Conservation (phyloP, 2,329 filamentous ascomycete genomes). For the Exutisphaerella laricina region DNA sequence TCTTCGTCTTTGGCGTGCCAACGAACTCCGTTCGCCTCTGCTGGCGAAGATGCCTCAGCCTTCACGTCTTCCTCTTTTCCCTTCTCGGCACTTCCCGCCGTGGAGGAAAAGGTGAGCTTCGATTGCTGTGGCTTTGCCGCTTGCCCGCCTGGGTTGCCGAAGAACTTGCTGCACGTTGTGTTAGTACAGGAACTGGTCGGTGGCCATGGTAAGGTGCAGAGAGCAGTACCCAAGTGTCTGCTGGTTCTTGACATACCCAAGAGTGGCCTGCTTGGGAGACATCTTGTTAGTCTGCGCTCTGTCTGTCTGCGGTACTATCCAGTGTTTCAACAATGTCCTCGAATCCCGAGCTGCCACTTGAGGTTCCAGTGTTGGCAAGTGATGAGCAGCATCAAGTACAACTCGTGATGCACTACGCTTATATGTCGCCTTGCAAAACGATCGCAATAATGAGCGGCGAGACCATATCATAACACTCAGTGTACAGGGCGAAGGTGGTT, state of each 20-base stretch:
- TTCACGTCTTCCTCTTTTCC: constrained; percentile 16
- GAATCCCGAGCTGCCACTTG: constrained; percentile 12
- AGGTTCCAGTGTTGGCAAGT: constrained; percentile 13
- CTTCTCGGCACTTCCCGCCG: constrained; percentile 22
- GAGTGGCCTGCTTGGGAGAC: constrained; percentile 65
- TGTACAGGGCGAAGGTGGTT: neutral
- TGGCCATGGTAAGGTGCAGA: neutral
- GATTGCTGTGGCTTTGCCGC: constrained; percentile 64
- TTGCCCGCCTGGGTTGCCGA: constrained; percentile 59
- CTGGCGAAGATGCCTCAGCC: constrained; percentile 9
- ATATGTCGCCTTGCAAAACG: constrained; percentile 13
- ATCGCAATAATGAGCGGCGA: constrained; percentile 16
- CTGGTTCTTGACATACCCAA: constrained; percentile 82
- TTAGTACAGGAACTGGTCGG: neutral
- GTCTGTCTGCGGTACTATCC: constrained; percentile 7
- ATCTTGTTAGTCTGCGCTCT: constrained; percentile 29
- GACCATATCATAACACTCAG: constrained; percentile 22
- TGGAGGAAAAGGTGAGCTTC: constrained; percentile 64
- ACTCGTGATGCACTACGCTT: constrained; percentile 7
- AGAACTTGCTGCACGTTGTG: constrained; percentile 68
- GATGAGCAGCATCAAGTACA: constrained; percentile 9
- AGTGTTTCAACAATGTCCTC: constrained; percentile 7
- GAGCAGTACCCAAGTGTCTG: constrained; percentile 63
- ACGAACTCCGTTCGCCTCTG: constrained; percentile 22
- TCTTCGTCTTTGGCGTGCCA: constrained; percentile 32